Conservation (phyloP, 345 rosid genomes). For the Gynandropsis gynandra region DNA sequence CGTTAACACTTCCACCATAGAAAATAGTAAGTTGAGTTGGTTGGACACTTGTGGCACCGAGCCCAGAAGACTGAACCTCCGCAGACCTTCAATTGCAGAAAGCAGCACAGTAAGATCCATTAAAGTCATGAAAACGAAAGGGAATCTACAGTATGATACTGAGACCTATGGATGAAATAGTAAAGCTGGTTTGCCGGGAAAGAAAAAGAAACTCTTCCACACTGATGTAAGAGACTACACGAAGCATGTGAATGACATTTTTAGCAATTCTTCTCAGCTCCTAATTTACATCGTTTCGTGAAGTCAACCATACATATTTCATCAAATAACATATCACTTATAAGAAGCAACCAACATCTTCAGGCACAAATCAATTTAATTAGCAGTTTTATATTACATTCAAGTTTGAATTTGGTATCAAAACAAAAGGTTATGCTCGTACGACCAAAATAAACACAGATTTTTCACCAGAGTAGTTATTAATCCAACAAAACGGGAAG, state of each 20-base stretch:
- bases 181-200: background rate
- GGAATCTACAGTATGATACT: background rate
- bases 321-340: no score
- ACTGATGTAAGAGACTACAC: background rate
- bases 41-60: conserved; percentile 21
- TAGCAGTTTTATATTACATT: no score
- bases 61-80: conserved; percentile 27
- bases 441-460: no score
- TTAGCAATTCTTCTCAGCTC: background rate
- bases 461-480: background rate
- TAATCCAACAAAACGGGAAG: background rate
- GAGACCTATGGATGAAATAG: conserved; percentile 5
- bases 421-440: no score
- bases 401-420: no score
- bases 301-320: no score
- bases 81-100: conserved; percentile 30
- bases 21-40: conserved; percentile 74
- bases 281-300: no score
- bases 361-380: no score
- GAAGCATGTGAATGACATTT: no score
- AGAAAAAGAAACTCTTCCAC: background rate
- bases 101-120: background rate
- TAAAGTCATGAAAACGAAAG: background rate
- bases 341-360: no score
- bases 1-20: conserved; percentile 66